These are phyloP conservation scores for Paramecium sexaurelia DNA, from an alignment of 73 alveolate genomes.

Conservation along the genomic window DNA sequence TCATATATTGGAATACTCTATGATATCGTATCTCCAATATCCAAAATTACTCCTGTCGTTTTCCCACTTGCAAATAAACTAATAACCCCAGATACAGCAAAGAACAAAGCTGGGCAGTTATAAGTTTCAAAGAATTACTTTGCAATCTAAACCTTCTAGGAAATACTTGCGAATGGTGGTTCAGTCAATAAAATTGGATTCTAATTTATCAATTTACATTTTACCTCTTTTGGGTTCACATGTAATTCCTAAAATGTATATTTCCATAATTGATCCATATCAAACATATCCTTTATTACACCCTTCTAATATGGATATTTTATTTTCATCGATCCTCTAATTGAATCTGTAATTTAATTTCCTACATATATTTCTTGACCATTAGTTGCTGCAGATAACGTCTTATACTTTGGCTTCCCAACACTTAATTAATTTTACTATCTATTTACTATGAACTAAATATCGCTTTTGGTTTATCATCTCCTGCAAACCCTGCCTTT, in stretches of 20 bases:
- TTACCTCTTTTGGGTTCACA: background rate
- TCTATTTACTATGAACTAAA: background rate
- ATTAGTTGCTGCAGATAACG: background rate
- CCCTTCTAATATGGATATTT: background rate
- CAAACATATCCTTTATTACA: background rate
- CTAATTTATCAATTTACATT: background rate
- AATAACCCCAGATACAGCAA: conserved; percentile 79
- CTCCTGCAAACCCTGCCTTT: conserved; percentile 38
- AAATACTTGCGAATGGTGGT: conserved; percentile 80
- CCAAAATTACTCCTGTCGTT: conserved; percentile 86
- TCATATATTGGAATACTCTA: conserved; percentile 85
- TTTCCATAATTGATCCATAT: conserved; percentile 31
- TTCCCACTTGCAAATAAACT: conserved; percentile 84
- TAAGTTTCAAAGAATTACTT: conserved; percentile 81
- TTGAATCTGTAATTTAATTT: background rate
- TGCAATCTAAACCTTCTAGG: conserved; percentile 81
- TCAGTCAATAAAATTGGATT: conserved; percentile 89
- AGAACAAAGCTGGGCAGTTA: conserved; percentile 82
- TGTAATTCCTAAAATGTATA: background rate
- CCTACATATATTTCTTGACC: background rate
- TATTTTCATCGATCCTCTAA: background rate
- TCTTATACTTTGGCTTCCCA: background rate
- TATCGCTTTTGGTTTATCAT: background rate
- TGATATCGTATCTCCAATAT: conserved; percentile 90
- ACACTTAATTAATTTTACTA: background rate